Evolutionary conservation across 805 yeast species (phyloP), one percentile per base, ranked within the genome.

Genomic region (Tetrapisispora pingtungensis): DNA sequence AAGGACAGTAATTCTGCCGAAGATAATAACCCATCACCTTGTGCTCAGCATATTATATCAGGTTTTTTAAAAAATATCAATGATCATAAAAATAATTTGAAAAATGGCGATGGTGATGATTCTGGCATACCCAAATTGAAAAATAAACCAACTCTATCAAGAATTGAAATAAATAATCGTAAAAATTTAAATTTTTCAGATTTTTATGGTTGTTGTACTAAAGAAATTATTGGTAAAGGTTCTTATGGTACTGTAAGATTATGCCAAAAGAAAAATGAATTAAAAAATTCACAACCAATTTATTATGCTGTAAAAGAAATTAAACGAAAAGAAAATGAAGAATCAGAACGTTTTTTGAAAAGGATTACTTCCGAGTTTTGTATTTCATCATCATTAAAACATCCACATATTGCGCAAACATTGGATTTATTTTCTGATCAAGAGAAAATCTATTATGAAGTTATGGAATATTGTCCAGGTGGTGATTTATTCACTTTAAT

Each of bases 201-300:
- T 54, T 84, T 89, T 60, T 90, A 93, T 61, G 98, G 98, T 36
- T 75, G 83, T 42, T 89, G 97, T 62, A 22, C 26, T 6, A 96
- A 87, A 64, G 97, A 90, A 61, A 84, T 88, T 39, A 77, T 93
- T 50, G 98, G 98, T 22, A 75, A 84, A 42, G 97, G 97, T 19
- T 80, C 96, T 0, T 90, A 84, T 69, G 98, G 98, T 18, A 86
- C 87, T 37, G 97, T 90, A 17, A 72, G 97, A 49, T 77, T 90
- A 7, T 76, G 95, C 7, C 97, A 89, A 68, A 82, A 82, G 60
- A 78, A 75, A 55, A 30, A 26, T 42, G 39, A 41, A 18, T 7
- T 30, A 15, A 77, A 75, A 54, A 51, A 66, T 5, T 54, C 52
- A 8, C 32, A 68, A 13, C 80, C 77, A 52, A 64, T 66, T n/a